These are phyloP conservation scores for Sporothrix phasma DNA, from an alignment of 2,329 filamentous ascomycete genomes.

Conservation along the genomic window DNA sequence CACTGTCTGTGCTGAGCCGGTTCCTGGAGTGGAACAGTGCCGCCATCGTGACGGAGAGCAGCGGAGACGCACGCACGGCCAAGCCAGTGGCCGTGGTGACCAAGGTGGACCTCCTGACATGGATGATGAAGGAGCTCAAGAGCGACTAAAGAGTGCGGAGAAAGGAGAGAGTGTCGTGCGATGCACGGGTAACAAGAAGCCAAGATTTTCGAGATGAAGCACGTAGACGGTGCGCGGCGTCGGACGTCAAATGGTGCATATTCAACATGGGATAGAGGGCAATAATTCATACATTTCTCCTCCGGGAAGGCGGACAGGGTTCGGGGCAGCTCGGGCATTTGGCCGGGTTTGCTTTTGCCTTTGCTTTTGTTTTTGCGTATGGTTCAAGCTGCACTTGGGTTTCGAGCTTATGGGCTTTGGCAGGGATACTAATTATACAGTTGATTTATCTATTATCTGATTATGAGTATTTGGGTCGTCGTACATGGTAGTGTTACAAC, in stretches of 20 bases:
- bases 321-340: neutral
- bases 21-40: slow-evolving; percentile 99
- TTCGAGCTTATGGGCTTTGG: neutral
- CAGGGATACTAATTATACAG: neutral
- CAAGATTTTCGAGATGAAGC: neutral
- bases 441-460: neutral
- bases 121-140: slow-evolving; percentile 64
- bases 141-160: slow-evolving; percentile 14
- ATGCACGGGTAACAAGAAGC: neutral
- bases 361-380: neutral
- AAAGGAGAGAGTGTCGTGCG: neutral
- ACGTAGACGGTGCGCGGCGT: neutral
- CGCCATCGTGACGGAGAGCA: slow-evolving; percentile 79
- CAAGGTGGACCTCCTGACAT: slow-evolving; percentile 90
- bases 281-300: neutral
- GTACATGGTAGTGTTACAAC: neutral
- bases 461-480: neutral
- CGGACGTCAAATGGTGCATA: slow-evolving; percentile 1
- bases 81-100: slow-evolving; percentile 88
- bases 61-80: slow-evolving; percentile 42
- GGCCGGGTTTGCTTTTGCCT: neutral
- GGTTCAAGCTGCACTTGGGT: neutral
- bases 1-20: slow-evolving; percentile 69
- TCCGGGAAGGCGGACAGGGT: neutral
- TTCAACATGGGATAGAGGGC: slow-evolving; percentile 4